Percentiles rank a stretch among this genome's conserved stretches.
Evolutionary conservation across 768 basidiomycete species (phyloP).

Genomic region (Dendrothele bispora): DNA sequence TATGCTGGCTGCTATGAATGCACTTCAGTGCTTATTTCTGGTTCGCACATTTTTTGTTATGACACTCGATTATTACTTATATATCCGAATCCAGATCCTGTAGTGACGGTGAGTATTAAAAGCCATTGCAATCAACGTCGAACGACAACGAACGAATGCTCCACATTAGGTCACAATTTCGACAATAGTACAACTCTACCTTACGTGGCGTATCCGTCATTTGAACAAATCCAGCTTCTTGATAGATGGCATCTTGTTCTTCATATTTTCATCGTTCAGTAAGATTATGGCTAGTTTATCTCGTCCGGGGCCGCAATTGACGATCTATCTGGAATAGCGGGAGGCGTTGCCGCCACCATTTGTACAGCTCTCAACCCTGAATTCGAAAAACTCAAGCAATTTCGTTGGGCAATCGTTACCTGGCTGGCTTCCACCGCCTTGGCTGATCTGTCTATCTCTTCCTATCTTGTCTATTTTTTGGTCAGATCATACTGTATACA

Average conservation of each 20-base stretch:
- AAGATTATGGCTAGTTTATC: conserved; percentile 2
- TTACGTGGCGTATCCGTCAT: conserved; percentile 38
- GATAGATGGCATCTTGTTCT: conserved; percentile 26
- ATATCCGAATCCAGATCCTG: conserved; percentile 23
- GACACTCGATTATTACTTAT: background rate
- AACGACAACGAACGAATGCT: background rate
- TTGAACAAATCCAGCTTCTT: conserved; percentile 25
- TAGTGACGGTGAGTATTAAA: conserved; percentile 27
- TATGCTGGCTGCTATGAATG: too few species aligned
- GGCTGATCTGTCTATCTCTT: conserved; percentile 49
- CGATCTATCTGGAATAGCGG: conserved; percentile 21
- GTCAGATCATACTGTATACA: conserved; percentile 31
- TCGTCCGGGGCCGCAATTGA: background rate
- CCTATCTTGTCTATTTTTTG: conserved; percentile 38
- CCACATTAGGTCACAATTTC: conserved; percentile 33
- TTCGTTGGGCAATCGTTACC: conserved; percentile 32
- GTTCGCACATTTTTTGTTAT: too few species aligned
- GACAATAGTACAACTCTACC: conserved; percentile 39
- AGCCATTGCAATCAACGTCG: background rate
- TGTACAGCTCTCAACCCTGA: conserved; percentile 22
- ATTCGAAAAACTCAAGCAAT: conserved; percentile 27
- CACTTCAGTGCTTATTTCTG: too few species aligned
- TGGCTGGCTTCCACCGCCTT: conserved; percentile 48
- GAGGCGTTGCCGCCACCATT: conserved; percentile 30
- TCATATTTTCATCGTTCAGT: conserved; percentile 32